phyloP scores from a whole-genome alignment of 2,329 filamentous ascomycete species.

The Fusarium tanahbumbuense region DNA sequence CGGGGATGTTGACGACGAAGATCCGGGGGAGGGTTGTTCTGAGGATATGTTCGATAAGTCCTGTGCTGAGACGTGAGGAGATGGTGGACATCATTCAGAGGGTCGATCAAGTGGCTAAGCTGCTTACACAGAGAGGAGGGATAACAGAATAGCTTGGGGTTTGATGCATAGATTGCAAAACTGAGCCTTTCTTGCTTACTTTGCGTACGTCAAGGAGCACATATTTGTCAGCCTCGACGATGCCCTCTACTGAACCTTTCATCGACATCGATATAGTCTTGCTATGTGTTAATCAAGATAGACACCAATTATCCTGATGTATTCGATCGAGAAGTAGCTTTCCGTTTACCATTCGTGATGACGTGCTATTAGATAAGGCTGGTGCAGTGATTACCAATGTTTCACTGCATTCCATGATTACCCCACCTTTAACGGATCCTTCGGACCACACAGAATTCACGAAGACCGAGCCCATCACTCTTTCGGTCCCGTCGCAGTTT shows the following conservation, averaged over 20 bases:
- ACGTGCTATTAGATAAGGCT: neutral
- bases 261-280: no score
- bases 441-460: neutral
- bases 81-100: conserved; percentile 3
- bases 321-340: neutral
- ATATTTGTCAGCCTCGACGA: neutral
- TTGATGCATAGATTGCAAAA: neutral
- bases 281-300: no score
- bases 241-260: no score
- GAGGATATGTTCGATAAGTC: conserved; percentile 17
- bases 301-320: neutral
- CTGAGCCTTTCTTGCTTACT: neutral
- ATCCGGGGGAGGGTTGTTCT: neutral
- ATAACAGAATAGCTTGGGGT: neutral
- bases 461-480: neutral
- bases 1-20: conserved; percentile 13
- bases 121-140: neutral
- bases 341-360: neutral
- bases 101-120: neutral
- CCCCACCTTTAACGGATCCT: neutral
- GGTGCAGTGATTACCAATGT: neutral
- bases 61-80: neutral
- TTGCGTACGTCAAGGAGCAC: neutral
- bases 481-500: neutral
- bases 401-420: no score